Conservation (phyloP, 148 eudicot species). For the Arctostaphylos glauca region DNA sequence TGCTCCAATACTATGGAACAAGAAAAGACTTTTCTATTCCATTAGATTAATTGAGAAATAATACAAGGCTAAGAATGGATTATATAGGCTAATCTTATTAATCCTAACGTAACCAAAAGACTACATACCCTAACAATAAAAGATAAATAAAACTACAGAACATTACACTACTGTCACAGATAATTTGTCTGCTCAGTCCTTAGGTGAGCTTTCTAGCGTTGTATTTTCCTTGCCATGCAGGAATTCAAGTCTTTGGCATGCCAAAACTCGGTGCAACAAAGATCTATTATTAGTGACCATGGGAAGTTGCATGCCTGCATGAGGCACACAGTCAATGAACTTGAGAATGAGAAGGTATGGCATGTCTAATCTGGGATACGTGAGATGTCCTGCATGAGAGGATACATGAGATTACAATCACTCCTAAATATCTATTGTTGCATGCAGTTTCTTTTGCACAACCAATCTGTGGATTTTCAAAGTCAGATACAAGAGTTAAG, state of each 20-base stretch:
- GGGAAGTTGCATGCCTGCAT: conserved; percentile 35
- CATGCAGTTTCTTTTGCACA: conserved; percentile 52
- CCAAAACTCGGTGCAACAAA: conserved; percentile 38
- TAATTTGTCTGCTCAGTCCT: not conserved
- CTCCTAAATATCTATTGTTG: conserved; percentile 17
- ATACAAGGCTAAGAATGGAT: too few relatives aligned
- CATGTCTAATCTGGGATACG: conserved; percentile 5
- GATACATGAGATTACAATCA: not conserved
- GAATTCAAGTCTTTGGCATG: conserved; percentile 41
- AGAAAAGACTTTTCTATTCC: too few relatives aligned
- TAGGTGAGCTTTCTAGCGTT: not conserved
- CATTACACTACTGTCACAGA: too few relatives aligned
- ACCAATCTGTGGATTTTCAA: conserved; percentile 46
- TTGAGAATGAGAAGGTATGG: conserved; percentile 76
- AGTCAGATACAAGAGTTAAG: conserved; percentile 42
- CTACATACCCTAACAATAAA: too few relatives aligned
- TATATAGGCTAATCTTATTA: too few relatives aligned
- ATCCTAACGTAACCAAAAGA: too few relatives aligned
- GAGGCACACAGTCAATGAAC: conserved; percentile 46
- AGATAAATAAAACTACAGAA: too few relatives aligned
- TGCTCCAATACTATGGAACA: too few relatives aligned
- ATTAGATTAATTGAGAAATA: too few relatives aligned
- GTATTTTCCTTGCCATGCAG: conserved; percentile 39
- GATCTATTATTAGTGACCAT: conserved; percentile 36
- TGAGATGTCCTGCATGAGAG: not conserved